Conservation (phyloP, 2,329 filamentous ascomycete genomes). For the Colletotrichum limetticola region DNA sequence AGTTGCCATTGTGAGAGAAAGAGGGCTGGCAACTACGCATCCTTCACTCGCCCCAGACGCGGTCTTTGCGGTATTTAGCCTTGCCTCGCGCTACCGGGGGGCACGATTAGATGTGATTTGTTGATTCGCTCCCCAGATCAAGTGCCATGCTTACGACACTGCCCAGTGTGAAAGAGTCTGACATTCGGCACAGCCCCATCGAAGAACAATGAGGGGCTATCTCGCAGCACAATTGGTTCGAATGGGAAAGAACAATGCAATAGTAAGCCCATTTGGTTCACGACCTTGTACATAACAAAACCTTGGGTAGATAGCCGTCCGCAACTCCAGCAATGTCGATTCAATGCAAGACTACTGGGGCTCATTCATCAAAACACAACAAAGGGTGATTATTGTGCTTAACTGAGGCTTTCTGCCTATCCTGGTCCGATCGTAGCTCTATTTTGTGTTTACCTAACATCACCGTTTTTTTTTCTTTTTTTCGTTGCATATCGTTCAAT, state of each 20-base stretch:
- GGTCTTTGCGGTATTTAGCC: slow-evolving; percentile 9
- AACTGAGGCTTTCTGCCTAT: too few species aligned
- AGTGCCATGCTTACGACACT: not conserved
- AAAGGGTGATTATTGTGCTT: too few species aligned
- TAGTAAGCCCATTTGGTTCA: not conserved
- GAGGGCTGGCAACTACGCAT: not conserved
- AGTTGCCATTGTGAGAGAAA: not conserved
- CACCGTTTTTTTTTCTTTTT: too few species aligned
- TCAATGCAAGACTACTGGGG: too few species aligned
- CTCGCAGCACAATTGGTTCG: not conserved
- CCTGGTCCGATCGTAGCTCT: too few species aligned
- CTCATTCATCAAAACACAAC: too few species aligned
- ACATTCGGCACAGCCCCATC: not conserved
- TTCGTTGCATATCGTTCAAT: too few species aligned
- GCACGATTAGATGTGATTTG: not conserved
- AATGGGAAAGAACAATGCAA: not conserved
- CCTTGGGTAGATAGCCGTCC: too few species aligned
- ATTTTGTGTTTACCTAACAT: too few species aligned
- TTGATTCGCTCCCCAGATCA: not conserved
- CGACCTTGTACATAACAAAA: not conserved
- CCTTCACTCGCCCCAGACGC: not conserved
- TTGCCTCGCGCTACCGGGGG: not conserved
- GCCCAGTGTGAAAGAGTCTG: not conserved
- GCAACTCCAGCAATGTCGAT: too few species aligned
- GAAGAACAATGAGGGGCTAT: slow-evolving; percentile 1